A percentile compares a stretch with the other conserved stretches of the same genome.
phyloP scores from a whole-genome alignment of 2,329 filamentous ascomycete species.

The Cryphonectria naterciae region DNA sequence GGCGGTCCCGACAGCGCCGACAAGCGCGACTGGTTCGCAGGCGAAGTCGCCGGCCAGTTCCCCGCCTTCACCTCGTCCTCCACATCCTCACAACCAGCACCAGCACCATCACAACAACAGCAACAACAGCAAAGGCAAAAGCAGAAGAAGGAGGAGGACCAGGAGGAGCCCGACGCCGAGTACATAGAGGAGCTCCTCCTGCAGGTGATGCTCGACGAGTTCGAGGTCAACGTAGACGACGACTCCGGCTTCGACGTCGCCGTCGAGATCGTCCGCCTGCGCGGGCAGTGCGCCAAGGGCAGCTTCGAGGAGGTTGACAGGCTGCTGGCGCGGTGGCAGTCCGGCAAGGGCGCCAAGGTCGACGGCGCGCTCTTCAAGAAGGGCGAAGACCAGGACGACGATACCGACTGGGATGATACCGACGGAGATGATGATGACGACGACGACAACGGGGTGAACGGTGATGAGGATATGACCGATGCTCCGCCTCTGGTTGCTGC shows the following conservation, averaged over 20 bases:
- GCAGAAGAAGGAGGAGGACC: constrained; percentile 31
- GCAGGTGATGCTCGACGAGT: constrained; percentile 94
- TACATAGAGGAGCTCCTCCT: constrained; percentile 85
- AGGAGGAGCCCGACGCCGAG: constrained; percentile 66
- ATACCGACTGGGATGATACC: constrained; percentile 63
- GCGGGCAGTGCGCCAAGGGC: constrained; percentile 66
- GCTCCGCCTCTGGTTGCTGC: constrained; percentile 63
- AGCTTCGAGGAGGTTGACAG: constrained; percentile 67
- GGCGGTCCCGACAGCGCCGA: constrained; percentile 81
- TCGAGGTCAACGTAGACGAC: constrained; percentile 90
- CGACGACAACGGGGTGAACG: constrained; percentile 54
- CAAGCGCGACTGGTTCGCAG: constrained; percentile 97
- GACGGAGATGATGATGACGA: constrained; percentile 61
- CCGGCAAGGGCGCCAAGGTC: constrained; percentile 62
- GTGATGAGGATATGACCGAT: constrained; percentile 67
- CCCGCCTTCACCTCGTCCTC: constrained; percentile 60
- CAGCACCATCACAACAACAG: constrained; percentile 36
- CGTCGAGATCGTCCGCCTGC: constrained; percentile 69
- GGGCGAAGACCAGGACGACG: constrained; percentile 58
- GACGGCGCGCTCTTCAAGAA: constrained; percentile 55
- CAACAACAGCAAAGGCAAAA: constrained; percentile 33
- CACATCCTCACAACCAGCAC: constrained; percentile 21
- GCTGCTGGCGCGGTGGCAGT: constrained; percentile 66
- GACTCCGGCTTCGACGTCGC: constrained; percentile 79
- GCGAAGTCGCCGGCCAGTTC: constrained; percentile 82